Base-by-base conservation (phyloP, 2,329 filamentous ascomycete genomes). In the Pyricularia grisea region DNA sequence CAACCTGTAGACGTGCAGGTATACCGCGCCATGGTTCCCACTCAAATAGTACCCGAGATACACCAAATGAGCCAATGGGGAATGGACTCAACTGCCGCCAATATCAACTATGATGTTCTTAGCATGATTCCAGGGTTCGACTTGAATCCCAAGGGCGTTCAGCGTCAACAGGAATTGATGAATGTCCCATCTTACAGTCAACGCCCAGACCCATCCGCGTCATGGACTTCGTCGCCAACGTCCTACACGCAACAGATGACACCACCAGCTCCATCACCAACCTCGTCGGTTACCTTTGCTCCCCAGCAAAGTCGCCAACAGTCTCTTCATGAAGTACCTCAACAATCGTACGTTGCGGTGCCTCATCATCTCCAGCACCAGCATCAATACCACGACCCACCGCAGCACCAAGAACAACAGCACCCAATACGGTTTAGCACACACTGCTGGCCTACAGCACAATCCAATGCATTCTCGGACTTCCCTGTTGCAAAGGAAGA, bases 401-500 rank as follows among this genome's bases (percentile, higher is more conserved):
- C 60, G 11, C 60, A 55, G 42, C 42, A 55, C 42, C 42, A 55
- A n/a, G 36, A 23, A 74, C 76, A 63, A 73, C 75, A 3, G 14
- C 78, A 81, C 69, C 78, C 78, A 9, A 73, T 83, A 68, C 83
- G 85, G 4, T 88, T 88, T 74, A 88, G 83, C 73, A 82, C 84
- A 70, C 87, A 84, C 74, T 84, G 84, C 69, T 85, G 83, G 69
- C 77, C 78, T 12, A 67, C 55, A 4, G n/a, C 30, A 27, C 30
- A 55, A 27, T 73, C 74, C 36, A 42, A 42, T 4, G 66, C 42
- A 3, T 25, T 36, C 6, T 25, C 25, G 17, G 66, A 67, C 14
- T 12, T 60, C 4, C 55, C 27, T 17, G 42, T 31, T 23, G 55
- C 42, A 20, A 33, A 31, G 28, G 67, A 68, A 30, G 14, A 42